Conservation (phyloP, 2,329 filamentous ascomycete species). For the Verticillium zaregamsianum region DNA sequence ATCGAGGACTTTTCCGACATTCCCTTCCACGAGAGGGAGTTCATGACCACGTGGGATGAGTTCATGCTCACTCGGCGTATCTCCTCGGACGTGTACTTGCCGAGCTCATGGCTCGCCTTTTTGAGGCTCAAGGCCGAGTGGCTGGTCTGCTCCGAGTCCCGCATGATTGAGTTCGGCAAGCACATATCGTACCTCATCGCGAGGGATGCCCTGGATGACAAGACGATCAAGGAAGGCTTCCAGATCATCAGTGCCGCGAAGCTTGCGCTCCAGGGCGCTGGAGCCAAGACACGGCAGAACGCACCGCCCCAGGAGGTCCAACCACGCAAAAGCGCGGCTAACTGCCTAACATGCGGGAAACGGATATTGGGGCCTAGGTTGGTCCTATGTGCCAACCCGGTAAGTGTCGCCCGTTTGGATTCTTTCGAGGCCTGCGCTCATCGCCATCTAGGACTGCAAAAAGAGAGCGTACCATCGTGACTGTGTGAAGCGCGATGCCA, state of each 20-base stretch:
- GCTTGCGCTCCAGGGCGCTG: background rate
- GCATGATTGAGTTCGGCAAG: constrained; percentile 51
- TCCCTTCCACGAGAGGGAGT: constrained; percentile 50
- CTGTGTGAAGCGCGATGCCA: constrained; percentile 30
- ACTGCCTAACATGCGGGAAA: constrained; percentile 44
- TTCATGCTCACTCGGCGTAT: constrained; percentile 48
- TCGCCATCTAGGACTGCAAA: constrained; percentile 31
- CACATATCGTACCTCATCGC: constrained; percentile 48
- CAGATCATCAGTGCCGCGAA: constrained; percentile 31
- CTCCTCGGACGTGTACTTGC: constrained; percentile 47
- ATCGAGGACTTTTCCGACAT: constrained; percentile 55
- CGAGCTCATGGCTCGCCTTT: constrained; percentile 48
- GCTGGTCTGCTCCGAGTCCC: constrained; percentile 43
- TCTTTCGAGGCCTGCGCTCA: constrained; percentile 5
- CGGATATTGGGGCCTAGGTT: constrained; percentile 42
- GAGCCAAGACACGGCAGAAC: background rate
- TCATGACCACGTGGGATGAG: constrained; percentile 54
- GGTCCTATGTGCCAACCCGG: constrained; percentile 47
- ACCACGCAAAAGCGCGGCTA: constrained; percentile 36
- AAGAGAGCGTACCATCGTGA: constrained; percentile 43
- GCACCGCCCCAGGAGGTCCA: constrained; percentile 26
- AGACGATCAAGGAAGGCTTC: constrained; percentile 37
- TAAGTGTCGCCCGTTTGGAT: constrained; percentile 21
- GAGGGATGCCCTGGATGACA: constrained; percentile 40
- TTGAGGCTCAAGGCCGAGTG: constrained; percentile 45